A percentile compares a stretch with the other conserved stretches of the same genome.
phyloP scores from a whole-genome alignment of 2,329 filamentous ascomycete species.

The Fusarium duplospermum region DNA sequence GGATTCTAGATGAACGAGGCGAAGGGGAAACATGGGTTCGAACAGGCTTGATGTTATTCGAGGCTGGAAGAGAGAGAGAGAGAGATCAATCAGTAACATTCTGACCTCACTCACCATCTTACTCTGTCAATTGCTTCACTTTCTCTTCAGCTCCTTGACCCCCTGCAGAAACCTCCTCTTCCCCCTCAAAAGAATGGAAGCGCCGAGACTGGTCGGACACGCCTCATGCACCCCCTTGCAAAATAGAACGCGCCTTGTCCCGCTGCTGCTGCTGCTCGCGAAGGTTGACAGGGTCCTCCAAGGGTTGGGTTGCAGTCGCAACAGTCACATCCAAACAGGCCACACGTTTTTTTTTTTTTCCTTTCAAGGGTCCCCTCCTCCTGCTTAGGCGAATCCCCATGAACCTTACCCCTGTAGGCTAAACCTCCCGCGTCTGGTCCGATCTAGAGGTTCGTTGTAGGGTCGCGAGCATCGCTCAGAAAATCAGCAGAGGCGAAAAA shows the following conservation, averaged over 20 bases:
- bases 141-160: neutral
- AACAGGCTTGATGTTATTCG: neutral
- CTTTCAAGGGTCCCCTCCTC: neutral
- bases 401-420: conserved; percentile 34
- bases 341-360: neutral
- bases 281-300: neutral
- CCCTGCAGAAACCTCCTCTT: neutral
- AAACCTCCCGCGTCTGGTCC: conserved; percentile 39
- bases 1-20: conserved; percentile 6
- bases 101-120: neutral
- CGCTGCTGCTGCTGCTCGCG: neutral
- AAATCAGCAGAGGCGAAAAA: neutral
- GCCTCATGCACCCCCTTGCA: neutral
- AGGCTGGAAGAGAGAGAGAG: neutral
- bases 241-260: conserved; percentile 14
- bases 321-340: neutral
- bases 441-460: conserved; percentile 39
- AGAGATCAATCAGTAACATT: conserved; percentile 7
- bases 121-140: conserved; percentile 1
- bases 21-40: conserved; percentile 16
- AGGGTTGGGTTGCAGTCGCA: conserved; percentile 11
- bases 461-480: conserved; percentile 39
- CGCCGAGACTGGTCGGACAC: conserved; percentile 9
- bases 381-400: conserved; percentile 6
- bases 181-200: neutral